Evolutionary conservation across 2,329 filamentous ascomycete species (phyloP).

Genomic region (Rhynchosporium secalis): DNA sequence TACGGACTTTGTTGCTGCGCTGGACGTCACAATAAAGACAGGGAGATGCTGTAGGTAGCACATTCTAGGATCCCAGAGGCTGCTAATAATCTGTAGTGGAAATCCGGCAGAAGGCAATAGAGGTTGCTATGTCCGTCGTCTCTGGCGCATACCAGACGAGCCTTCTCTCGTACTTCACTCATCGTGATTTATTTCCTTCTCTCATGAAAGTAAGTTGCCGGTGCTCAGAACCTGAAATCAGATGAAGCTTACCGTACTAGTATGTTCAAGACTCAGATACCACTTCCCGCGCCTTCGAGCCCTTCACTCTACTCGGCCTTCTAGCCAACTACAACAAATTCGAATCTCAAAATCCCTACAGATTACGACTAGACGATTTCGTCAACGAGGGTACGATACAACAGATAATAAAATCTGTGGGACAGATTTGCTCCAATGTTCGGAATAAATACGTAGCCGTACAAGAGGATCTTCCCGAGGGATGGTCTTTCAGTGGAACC

Average conservation of each 20-base stretch:
- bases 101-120: constrained; percentile 75
- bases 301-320: constrained; percentile 81
- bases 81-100: constrained; percentile 56
- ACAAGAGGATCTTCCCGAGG: constrained; percentile 86
- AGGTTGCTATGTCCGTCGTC: constrained; percentile 78
- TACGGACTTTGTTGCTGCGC: constrained; percentile 78
- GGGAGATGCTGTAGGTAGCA: constrained; percentile 63
- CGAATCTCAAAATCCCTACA: constrained; percentile 95
- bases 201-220: constrained; percentile 75
- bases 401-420: constrained; percentile 76
- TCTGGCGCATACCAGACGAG: constrained; percentile 96
- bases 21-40: constrained; percentile 81
- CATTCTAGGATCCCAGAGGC: background rate
- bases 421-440: constrained; percentile 66
- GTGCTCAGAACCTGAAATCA: background rate
- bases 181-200: constrained; percentile 89
- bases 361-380: constrained; percentile 88
- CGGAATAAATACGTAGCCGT: constrained; percentile 79
- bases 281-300: constrained; percentile 63
- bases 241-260: constrained; percentile 45
- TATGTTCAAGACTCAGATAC: constrained; percentile 78
- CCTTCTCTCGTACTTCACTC: constrained; percentile 90
- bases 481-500: constrained; percentile 81
- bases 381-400: constrained; percentile 87
- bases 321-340: constrained; percentile 99